A percentile compares a stretch with the other conserved stretches of the same genome.
phyloP scores from a whole-genome alignment of 176 grass and related monocot species.

The Oryza officinalis region DNA sequence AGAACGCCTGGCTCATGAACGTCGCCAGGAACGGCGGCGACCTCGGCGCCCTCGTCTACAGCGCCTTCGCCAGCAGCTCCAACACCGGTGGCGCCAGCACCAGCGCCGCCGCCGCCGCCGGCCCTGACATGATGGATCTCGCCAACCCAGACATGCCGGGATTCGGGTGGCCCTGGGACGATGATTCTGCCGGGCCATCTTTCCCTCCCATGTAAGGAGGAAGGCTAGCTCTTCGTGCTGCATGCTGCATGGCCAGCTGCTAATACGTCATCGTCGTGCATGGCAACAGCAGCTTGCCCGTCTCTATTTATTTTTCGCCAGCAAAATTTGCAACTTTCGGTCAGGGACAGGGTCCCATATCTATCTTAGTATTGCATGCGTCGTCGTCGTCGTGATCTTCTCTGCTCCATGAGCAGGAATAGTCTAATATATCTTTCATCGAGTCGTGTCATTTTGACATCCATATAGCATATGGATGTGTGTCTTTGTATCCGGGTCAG shows the following conservation, averaged over 20 bases:
- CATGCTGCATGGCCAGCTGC: constrained; percentile 1
- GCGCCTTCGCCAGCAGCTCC: neutral
- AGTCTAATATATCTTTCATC: neutral
- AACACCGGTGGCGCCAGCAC: neutral
- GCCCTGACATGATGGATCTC: neutral
- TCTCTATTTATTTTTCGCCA: neutral
- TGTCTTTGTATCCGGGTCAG: neutral
- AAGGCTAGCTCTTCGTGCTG: neutral
- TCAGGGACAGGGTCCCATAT: neutral
- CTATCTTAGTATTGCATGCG: neutral
- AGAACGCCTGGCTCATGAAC: neutral
- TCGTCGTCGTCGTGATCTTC: too few species aligned
- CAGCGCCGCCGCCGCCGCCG: neutral
- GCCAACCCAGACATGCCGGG: neutral
- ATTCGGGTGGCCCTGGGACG: neutral
- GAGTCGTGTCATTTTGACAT: neutral
- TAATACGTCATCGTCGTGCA: constrained; percentile 2
- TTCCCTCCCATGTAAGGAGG: constrained; percentile 17
- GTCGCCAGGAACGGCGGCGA: neutral
- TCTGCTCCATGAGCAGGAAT: neutral
- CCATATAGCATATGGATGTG: neutral
- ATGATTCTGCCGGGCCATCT: neutral
- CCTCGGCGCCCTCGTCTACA: neutral
- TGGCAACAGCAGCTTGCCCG: neutral
- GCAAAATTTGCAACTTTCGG: neutral